phyloP scores from a whole-genome alignment of 805 yeast species.

The Kluyveromyces nonfermentans region DNA sequence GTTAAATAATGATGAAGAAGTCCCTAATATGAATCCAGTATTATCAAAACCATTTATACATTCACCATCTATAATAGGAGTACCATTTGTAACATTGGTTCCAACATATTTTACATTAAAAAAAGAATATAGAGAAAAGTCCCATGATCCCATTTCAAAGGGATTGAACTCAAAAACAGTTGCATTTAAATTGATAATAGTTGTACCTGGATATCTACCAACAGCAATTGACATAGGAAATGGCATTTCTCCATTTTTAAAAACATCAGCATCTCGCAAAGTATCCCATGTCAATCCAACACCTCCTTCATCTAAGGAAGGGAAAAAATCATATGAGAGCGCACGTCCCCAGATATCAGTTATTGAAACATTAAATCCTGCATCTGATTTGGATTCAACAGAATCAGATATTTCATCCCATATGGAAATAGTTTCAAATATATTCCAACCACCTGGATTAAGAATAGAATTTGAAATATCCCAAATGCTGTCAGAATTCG shows the following conservation, averaged over 20 bases:
- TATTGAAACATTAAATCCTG: conserved; percentile 57
- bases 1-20: conserved; percentile 77
- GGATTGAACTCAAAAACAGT: conserved; percentile 62
- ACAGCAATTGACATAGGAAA: conserved; percentile 62
- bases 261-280: conserved; percentile 52
- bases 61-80: conserved; percentile 35
- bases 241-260: conserved; percentile 56
- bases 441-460: conserved; percentile 54
- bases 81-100: conserved; percentile 52
- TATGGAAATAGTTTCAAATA: conserved; percentile 42
- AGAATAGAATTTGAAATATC: conserved; percentile 54
- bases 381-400: conserved; percentile 43
- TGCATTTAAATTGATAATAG: conserved; percentile 52
- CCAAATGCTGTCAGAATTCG: conserved; percentile 45
- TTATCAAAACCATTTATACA: conserved; percentile 72
- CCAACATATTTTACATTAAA: conserved; percentile 64
- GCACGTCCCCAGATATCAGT: conserved; percentile 80
- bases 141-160: conserved; percentile 82
- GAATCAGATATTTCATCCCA: conserved; percentile 49
- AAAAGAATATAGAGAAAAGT: conserved; percentile 59
- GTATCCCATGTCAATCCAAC: conserved; percentile 54
- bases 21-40: conserved; percentile 72
- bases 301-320: conserved; percentile 48
- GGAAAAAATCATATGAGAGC: conserved; percentile 66
- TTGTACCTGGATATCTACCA: conserved; percentile 56